Conservation (phyloP, 2,329 filamentous ascomycete species). For the Colletotrichum sp. region DNA sequence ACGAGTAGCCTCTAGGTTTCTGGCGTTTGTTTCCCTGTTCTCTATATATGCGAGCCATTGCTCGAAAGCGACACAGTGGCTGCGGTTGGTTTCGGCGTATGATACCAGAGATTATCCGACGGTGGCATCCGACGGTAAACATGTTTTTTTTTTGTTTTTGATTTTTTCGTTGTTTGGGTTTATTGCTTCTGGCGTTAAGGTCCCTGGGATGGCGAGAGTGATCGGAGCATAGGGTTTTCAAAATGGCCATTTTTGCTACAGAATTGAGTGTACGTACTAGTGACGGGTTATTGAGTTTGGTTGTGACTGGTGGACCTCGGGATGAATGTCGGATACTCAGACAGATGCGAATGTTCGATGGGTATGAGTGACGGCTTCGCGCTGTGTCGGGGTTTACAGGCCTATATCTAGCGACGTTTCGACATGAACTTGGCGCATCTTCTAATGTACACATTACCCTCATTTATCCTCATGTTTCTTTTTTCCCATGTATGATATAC, state of each 20-base stretch:
- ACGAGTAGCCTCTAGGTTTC: slow-evolving; percentile 25
- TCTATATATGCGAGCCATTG: not conserved
- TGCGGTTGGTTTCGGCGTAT: slow-evolving; percentile 7
- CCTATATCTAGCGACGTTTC: not conserved
- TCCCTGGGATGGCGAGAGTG: not conserved
- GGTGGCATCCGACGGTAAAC: not conserved
- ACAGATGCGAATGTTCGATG: not conserved
- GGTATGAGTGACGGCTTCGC: not conserved
- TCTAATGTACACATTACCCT: slow-evolving; percentile 9
- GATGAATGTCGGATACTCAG: not conserved
- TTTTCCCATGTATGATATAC: slow-evolving; percentile 12
- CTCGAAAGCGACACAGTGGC: not conserved
- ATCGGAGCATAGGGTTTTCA: not conserved
- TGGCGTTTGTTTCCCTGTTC: slow-evolving; percentile 51
- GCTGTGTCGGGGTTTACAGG: not conserved
- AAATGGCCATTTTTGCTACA: not conserved
- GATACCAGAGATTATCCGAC: slow-evolving; percentile 6
- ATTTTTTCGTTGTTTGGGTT: not conserved
- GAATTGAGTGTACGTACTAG: not conserved
- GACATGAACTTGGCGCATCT: not conserved
- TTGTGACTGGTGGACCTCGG: not conserved
- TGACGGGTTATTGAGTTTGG: not conserved
- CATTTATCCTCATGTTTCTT: not conserved
- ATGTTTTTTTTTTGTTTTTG: not conserved
- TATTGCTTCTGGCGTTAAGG: slow-evolving; percentile 3